Evolutionary conservation across 495 filamentous ascomycete species (phyloP).

Genomic region (Penicillium steckii): DNA sequence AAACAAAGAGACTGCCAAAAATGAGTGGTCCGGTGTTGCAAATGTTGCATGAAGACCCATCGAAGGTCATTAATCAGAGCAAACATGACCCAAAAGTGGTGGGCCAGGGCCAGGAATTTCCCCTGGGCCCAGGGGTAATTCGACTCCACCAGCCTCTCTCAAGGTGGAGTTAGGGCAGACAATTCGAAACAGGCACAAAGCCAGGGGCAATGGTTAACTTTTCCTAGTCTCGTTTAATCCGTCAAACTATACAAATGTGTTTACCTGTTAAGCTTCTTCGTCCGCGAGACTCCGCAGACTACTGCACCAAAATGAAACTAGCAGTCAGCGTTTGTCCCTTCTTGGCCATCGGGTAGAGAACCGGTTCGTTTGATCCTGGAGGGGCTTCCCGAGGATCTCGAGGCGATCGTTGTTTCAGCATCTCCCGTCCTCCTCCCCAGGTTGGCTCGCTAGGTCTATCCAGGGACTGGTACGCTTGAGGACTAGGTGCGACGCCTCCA

Average conservation of each 20-base stretch:
- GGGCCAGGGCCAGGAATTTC: neutral
- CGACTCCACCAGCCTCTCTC: conserved; percentile 1
- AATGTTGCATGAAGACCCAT: conserved; percentile 4
- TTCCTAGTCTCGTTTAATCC: neutral
- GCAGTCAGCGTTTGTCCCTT: conserved; percentile 2
- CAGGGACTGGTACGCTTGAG: neutral
- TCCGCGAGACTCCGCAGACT: conserved; percentile 14
- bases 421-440: neutral
- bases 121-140: neutral
- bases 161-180: neutral
- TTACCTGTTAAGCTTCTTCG: conserved; percentile 15
- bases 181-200: conserved; percentile 1
- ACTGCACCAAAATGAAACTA: conserved; percentile 15
- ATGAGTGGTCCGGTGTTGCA: conserved; percentile 4
- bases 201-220: neutral
- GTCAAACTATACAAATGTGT: neutral
- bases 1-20: neutral
- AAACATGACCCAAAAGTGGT: neutral
- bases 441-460: neutral
- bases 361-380: conserved; percentile 20
- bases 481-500: conserved; percentile 6
- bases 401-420: conserved; percentile 25
- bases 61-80: neutral
- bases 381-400: conserved; percentile 5
- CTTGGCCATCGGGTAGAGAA: conserved; percentile 10